phyloP scores from a whole-genome alignment of 306 rosid species.

The Delonix regia region DNA sequence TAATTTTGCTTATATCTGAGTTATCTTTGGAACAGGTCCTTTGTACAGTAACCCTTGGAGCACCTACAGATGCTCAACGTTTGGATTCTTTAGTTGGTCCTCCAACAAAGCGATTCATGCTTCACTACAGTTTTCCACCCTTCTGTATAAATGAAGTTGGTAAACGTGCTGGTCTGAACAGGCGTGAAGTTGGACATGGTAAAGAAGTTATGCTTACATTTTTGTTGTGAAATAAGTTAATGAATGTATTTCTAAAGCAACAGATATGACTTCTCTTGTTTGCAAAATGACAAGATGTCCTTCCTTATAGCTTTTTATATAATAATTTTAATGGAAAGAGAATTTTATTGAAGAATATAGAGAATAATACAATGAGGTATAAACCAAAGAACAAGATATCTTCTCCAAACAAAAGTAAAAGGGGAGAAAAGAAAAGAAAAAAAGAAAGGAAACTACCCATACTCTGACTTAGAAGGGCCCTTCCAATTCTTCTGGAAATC shows the following conservation, averaged over 20 bases:
- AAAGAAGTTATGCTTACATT: constrained; percentile 35
- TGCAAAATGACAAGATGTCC: neutral
- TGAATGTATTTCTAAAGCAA: neutral
- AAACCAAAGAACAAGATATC: neutral
- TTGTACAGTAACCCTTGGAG: constrained; percentile 96
- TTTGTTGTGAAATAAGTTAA: neutral
- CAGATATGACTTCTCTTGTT: neutral
- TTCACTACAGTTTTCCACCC: constrained; percentile 97
- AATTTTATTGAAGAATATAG: neutral
- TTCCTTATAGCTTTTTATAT: neutral
- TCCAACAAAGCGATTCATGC: constrained; percentile 92
- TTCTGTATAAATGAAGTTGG: constrained; percentile 93
- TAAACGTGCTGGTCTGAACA: constrained; percentile 85
- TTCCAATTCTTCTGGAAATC: neutral
- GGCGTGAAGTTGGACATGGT: constrained; percentile 99
- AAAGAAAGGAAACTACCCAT: neutral
- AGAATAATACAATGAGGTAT: neutral
- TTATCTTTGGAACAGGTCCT: constrained; percentile 65
- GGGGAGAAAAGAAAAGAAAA: too few relatives aligned
- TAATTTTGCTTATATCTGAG: constrained; percentile 31
- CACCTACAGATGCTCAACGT: constrained; percentile 90
- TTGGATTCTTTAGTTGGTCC: constrained; percentile 91
- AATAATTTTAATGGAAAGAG: neutral
- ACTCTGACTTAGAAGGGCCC: neutral
- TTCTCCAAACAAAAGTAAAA: neutral